Conservation (phyloP, 1,284 basidiomycete genomes). For the Heterobasidion occidentale region DNA sequence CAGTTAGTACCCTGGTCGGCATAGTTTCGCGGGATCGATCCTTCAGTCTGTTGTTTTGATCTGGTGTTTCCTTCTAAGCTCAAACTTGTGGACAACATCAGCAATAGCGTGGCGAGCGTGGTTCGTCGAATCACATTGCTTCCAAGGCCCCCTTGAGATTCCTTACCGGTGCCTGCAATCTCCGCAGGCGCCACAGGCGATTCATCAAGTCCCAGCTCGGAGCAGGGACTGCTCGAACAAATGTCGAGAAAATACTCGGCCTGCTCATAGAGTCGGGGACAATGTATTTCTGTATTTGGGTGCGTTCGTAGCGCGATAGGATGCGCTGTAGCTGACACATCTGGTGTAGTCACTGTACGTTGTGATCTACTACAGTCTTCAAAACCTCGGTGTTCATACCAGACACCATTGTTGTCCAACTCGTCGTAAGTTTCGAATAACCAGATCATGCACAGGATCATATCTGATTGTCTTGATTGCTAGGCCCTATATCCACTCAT, state of each 20-base stretch:
- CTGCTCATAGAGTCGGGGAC: conserved; percentile 8
- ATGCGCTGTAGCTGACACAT: neutral
- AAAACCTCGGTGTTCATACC: too few species aligned
- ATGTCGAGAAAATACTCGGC: conserved; percentile 3
- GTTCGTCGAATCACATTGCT: neutral
- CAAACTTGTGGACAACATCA: neutral
- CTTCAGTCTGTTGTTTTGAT: too few species aligned
- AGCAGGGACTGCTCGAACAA: neutral
- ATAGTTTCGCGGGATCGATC: too few species aligned
- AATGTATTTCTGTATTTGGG: conserved; percentile 8
- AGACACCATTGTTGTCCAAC: too few species aligned
- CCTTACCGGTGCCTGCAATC: neutral
- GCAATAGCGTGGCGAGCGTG: neutral
- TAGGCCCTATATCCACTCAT: neutral
- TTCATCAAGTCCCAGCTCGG: neutral
- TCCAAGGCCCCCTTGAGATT: too few species aligned
- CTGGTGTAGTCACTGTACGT: too few species aligned
- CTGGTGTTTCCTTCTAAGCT: neutral
- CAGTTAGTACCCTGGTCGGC: too few species aligned
- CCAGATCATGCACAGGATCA: too few species aligned
- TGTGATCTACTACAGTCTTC: too few species aligned
- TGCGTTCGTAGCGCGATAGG: neutral
- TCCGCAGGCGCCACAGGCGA: too few species aligned
- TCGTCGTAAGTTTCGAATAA: neutral
- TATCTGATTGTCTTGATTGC: too few species aligned